phyloP scores from a whole-genome alignment of 805 yeast genomes.

The Pichia rugopelliculosa region DNA sequence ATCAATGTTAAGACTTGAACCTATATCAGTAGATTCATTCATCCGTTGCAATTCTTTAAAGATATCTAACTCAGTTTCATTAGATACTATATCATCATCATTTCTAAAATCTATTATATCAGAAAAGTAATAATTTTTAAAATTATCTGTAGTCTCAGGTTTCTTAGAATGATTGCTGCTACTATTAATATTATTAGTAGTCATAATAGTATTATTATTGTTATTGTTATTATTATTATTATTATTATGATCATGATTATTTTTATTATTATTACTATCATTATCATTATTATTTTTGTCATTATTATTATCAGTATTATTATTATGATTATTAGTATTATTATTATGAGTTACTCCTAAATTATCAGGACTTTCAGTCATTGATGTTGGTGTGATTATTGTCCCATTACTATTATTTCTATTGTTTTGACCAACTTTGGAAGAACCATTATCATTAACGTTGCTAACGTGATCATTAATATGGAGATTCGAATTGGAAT shows the following conservation, averaged over 20 bases:
- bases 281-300: background rate
- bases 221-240: background rate
- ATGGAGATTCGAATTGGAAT: background rate
- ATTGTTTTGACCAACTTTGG: background rate
- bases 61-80: slow-evolving; percentile 19
- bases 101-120: slow-evolving; percentile 22
- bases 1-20: background rate
- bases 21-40: background rate
- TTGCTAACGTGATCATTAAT: background rate
- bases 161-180: slow-evolving; percentile 36
- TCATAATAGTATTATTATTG: no score
- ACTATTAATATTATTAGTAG: no score
- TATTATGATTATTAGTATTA: background rate
- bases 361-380: background rate
- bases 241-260: no score
- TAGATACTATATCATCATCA: slow-evolving; percentile 17
- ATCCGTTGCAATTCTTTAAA: slow-evolving; percentile 14
- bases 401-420: slow-evolving; percentile 14
- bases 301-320: no score
- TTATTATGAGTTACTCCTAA: no score
- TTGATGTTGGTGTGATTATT: background rate
- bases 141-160: slow-evolving; percentile 22
- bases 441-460: background rate
- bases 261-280: no score
- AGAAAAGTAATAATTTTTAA: slow-evolving; percentile 16